A percentile compares a stretch with the other conserved stretches of the same genome.
phyloP scores from a whole-genome alignment of 2,329 filamentous ascomycete species.

The Herpotrichia juniperi region DNA sequence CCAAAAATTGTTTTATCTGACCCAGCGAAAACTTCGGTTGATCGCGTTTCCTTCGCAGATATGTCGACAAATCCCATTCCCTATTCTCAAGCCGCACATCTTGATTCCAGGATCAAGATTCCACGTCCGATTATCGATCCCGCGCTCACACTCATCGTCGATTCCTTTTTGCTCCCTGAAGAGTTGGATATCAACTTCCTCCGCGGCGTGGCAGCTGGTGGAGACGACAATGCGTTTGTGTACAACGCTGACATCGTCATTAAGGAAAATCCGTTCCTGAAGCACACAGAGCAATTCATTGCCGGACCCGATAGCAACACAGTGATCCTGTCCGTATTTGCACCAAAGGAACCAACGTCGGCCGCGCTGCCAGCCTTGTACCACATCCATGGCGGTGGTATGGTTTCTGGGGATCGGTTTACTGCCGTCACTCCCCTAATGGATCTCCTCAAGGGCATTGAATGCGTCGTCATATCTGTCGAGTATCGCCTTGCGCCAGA shows the following conservation, averaged over 20 bases:
- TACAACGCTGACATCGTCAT: conserved; percentile 55
- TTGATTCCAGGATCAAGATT: conserved; percentile 16
- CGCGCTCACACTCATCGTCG: conserved; percentile 10
- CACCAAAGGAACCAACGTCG: conserved; percentile 57
- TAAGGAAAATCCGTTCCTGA: conserved; percentile 59
- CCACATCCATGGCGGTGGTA: conserved; percentile 71
- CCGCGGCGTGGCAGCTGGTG: conserved; percentile 7
- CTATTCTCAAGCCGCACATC: conserved; percentile 15
- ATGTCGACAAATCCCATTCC: conserved; percentile 7
- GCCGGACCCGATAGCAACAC: conserved; percentile 56
- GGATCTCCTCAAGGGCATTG: too few species aligned
- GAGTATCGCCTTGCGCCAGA: too few species aligned
- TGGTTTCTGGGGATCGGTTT: too few species aligned
- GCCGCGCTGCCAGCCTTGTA: conserved; percentile 73
- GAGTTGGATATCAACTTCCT: conserved; percentile 17
- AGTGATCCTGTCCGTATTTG: conserved; percentile 61
- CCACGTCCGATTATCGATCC: conserved; percentile 11
- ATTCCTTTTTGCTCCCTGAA: conserved; percentile 11
- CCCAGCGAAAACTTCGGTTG: neutral
- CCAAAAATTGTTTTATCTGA: too few species aligned
- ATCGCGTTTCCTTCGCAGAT: neutral
- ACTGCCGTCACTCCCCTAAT: too few species aligned
- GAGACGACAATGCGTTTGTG: conserved; percentile 58
- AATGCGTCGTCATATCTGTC: too few species aligned
- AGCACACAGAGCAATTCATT: conserved; percentile 52